These are phyloP conservation scores for Phytophthora litchii DNA, from an alignment of 352 stramenopile species.

Conservation along the genomic window DNA sequence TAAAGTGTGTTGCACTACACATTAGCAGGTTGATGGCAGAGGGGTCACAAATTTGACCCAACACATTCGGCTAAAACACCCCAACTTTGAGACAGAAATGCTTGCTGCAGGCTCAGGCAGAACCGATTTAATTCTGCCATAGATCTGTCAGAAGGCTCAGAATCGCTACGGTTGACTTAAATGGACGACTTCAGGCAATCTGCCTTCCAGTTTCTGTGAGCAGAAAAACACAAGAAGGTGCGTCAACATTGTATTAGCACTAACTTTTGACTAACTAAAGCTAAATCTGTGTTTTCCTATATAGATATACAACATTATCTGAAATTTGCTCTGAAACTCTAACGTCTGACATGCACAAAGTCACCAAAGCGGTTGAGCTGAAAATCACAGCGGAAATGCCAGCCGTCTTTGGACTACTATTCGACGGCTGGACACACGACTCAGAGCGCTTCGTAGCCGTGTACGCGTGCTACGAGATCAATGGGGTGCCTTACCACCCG, in stretches of 20 bases:
- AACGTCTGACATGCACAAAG: slow-evolving; percentile 1
- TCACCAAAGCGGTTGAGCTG: slow-evolving; percentile 4
- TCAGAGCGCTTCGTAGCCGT: slow-evolving; percentile 14
- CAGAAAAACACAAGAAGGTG: too few relatives aligned
- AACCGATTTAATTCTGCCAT: too few relatives aligned
- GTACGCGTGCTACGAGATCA: slow-evolving; percentile 9
- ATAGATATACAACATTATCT: too few relatives aligned
- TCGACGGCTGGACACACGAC: slow-evolving; percentile 12
- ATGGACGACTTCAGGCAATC: too few relatives aligned
- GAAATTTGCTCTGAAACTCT: too few relatives aligned
- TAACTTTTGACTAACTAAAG: too few relatives aligned
- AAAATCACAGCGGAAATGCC: slow-evolving; percentile 7
- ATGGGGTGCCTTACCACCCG: not conserved
- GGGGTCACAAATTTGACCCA: not conserved
- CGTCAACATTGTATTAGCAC: too few relatives aligned
- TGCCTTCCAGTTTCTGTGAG: too few relatives aligned
- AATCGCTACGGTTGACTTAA: too few relatives aligned
- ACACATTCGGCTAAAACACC: not conserved
- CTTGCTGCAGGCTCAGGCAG: not conserved
- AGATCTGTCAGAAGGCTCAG: too few relatives aligned
- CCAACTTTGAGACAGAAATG: not conserved
- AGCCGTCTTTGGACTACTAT: not conserved
- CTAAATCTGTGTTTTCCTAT: too few relatives aligned
- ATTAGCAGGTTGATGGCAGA: not conserved
- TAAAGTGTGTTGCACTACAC: not conserved